phyloP scores from a whole-genome alignment of 345 rosid genomes.

The Salix dunnii region DNA sequence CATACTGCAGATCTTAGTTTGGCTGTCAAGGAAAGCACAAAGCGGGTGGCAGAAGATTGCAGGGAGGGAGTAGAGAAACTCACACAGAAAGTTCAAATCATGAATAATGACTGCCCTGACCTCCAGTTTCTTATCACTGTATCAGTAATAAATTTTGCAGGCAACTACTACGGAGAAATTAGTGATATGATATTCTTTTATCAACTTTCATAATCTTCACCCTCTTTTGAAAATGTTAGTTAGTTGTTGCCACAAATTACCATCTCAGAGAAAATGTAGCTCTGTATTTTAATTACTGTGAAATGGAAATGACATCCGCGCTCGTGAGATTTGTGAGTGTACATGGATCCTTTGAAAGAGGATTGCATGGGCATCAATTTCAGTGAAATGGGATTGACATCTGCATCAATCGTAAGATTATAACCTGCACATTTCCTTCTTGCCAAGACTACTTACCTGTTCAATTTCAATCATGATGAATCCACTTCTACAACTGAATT shows the following conservation, averaged over 20 bases:
- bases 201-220: not conserved
- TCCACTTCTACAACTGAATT: not conserved
- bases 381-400: not conserved
- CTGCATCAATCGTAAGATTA: not conserved
- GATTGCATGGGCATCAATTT: not conserved
- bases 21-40: slow-evolving; percentile 52
- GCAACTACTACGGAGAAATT: slow-evolving; percentile 7
- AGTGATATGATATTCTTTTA: not conserved
- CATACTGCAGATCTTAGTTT: slow-evolving; percentile 40
- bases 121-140: not conserved
- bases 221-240: not conserved
- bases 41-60: slow-evolving; percentile 59
- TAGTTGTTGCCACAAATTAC: not conserved
- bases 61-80: slow-evolving; percentile 61
- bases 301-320: not conserved
- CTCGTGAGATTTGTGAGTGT: not conserved
- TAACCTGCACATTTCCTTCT: not conserved
- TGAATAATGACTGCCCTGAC: not conserved
- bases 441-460: not conserved
- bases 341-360: not conserved
- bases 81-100: slow-evolving; percentile 57
- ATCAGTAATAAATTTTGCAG: slow-evolving; percentile 18
- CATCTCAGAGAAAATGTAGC: not conserved
- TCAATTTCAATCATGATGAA: not conserved
- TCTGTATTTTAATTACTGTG: not conserved